phyloP scores from a whole-genome alignment of 2,329 filamentous ascomycete genomes.

The Teratosphaeria destructans region DNA sequence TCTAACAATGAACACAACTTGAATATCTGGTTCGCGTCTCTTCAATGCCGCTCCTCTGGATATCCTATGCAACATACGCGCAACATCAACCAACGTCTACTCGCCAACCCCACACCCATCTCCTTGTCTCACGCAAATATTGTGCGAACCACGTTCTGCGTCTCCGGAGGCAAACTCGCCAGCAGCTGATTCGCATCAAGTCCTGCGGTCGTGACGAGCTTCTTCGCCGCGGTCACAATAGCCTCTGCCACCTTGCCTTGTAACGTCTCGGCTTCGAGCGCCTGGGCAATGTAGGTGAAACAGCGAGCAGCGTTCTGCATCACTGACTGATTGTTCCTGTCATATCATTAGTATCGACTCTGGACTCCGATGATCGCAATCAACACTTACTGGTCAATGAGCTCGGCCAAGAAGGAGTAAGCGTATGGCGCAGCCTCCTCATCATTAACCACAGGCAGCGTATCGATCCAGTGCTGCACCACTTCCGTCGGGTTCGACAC shows the following conservation, averaged over 20 bases:
- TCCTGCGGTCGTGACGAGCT: slow-evolving; percentile 61
- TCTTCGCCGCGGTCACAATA: slow-evolving; percentile 68
- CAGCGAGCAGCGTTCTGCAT: slow-evolving; percentile 66
- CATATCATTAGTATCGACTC: neutral
- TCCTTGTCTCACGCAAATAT: slow-evolving; percentile 17
- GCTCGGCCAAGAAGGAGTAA: slow-evolving; percentile 79
- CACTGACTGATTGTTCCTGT: slow-evolving; percentile 78
- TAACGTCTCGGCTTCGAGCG: slow-evolving; percentile 81
- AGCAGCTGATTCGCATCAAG: slow-evolving; percentile 69
- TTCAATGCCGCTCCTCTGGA: neutral
- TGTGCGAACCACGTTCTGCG: slow-evolving; percentile 51
- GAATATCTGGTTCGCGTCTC: neutral
- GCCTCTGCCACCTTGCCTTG: slow-evolving; percentile 71
- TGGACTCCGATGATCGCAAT: neutral
- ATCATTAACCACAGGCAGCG: slow-evolving; percentile 83
- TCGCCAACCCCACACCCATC: neutral
- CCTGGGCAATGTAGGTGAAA: slow-evolving; percentile 77
- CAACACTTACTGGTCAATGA: slow-evolving; percentile 81
- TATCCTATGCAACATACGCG: neutral
- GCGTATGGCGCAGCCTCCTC: slow-evolving; percentile 96
- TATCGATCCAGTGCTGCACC: slow-evolving; percentile 78
- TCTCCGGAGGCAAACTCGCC: slow-evolving; percentile 64
- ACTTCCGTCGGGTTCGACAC: slow-evolving; percentile 68
- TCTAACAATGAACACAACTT: neutral
- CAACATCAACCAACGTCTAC: neutral